Evolutionary conservation across 768 basidiomycete species (phyloP), one percentile per base, ranked within the genome.

Genomic region (Cyclocybe aegerita): DNA sequence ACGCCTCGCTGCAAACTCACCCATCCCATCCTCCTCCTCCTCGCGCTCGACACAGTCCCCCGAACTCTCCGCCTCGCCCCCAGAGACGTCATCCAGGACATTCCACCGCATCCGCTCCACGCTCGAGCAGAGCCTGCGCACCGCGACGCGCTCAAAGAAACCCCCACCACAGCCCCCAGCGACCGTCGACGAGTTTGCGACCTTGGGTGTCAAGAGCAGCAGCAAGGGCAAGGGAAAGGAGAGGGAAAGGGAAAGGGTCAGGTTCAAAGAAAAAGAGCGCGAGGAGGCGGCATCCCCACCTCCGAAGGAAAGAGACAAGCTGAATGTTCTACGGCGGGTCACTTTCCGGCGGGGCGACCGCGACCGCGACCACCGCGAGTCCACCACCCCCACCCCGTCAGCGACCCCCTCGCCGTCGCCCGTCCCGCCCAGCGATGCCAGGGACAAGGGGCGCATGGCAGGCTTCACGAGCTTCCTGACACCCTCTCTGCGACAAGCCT

Each of bases 91-190:
- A 0, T 72, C 78, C 36, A 82, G 74, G 59, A 73, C 83, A 4
- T 82, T 89, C 61, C 79, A 78, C 60, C 80, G 85, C 37, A 67
- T 89, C 49, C 81, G 83, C 48, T 80, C 85, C 2, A 80, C 85
- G 4, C 67, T 90, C 16, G 86, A 86, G 59, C 82, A 87, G 55
- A 83, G 80, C 58, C 55, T 89, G 35, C 80, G 83, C 43, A 77
- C 79, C 9, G 84, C 83, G 45, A 83, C 84, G 9, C 76, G 82
- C 46, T 80, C 83, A 33, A 81, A 72, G 69, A 77, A 76, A 56
- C 41, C 66, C 7, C 59, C 72, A 1, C 58, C 65, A 43, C 64
- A 65, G 11, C 45, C 33, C 1, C 58, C 23, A 23, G 23, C 23
- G 4, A 23, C 23, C 30, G 57, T 61, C 34, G 77, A 76, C 56